These are phyloP conservation scores for Globisporangium abappressorium DNA, from an alignment of 352 stramenopile species.

Conservation along the genomic window DNA sequence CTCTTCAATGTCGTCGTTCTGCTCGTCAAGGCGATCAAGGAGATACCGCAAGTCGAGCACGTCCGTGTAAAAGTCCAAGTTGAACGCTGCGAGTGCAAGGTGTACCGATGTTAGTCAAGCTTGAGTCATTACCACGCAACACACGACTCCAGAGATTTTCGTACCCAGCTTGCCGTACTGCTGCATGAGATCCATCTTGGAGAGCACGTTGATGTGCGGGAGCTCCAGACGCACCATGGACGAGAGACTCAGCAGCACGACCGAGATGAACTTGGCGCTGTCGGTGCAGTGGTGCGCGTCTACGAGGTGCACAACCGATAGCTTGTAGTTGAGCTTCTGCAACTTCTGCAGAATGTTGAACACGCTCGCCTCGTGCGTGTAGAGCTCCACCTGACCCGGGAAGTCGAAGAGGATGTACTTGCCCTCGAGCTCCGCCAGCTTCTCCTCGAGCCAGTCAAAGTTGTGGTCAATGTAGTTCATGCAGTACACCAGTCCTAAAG, in stretches of 20 bases:
- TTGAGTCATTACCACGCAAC: neutral
- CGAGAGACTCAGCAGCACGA: constrained; percentile 94
- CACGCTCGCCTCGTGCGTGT: constrained; percentile 98
- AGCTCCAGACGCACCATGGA: constrained; percentile 98
- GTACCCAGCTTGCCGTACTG: constrained; percentile 84
- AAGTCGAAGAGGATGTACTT: constrained; percentile 99
- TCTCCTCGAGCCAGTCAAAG: constrained; percentile 97
- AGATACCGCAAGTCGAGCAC: constrained; percentile 83
- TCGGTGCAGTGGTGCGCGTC: constrained; percentile 93
- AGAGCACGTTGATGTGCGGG: constrained; percentile 98
- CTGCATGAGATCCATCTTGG: constrained; percentile 98
- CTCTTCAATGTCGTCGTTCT: constrained; percentile 47
- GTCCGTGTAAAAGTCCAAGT: constrained; percentile 88
- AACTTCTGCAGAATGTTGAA: constrained; percentile 94
- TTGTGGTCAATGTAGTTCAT: constrained; percentile 99
- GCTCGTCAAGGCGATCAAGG: constrained; percentile 75
- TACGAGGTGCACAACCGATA: constrained; percentile 94
- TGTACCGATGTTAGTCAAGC: neutral
- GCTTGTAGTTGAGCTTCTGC: constrained; percentile 84
- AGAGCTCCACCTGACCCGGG: constrained; percentile 98
- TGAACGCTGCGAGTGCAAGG: constrained; percentile 47
- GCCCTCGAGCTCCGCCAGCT: constrained; percentile 68
- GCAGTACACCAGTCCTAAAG: constrained; percentile 94
- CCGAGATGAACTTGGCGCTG: constrained; percentile 97
- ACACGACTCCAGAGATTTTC: neutral